phyloP scores from a whole-genome alignment of 2,329 filamentous ascomycete genomes.

The Diplocarpon mali region DNA sequence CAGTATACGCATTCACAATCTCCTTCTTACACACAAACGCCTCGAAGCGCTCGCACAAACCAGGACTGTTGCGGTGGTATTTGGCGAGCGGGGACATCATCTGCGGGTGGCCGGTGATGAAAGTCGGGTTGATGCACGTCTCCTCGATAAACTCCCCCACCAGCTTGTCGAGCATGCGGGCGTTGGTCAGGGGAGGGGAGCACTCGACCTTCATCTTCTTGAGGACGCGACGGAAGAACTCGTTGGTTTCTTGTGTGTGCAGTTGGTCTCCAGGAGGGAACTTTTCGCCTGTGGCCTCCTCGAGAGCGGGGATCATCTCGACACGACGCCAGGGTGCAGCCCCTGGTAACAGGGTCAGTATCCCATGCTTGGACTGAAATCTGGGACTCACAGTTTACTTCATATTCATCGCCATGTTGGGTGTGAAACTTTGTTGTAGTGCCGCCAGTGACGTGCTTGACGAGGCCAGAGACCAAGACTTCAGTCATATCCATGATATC shows the following conservation, averaged over 20 bases:
- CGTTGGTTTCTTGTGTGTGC: slow-evolving; percentile 76
- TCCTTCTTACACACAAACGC: slow-evolving; percentile 97
- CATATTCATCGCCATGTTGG: slow-evolving; percentile 72
- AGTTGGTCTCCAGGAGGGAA: slow-evolving; percentile 79
- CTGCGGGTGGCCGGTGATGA: slow-evolving; percentile 74
- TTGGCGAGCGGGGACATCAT: slow-evolving; percentile 97
- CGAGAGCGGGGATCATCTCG: slow-evolving; percentile 91
- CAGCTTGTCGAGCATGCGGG: slow-evolving; percentile 92
- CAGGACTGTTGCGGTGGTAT: slow-evolving; percentile 71
- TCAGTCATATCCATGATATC: slow-evolving; percentile 88
- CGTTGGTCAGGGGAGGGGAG: slow-evolving; percentile 80
- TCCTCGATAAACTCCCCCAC: slow-evolving; percentile 92
- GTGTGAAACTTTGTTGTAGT: slow-evolving; percentile 82
- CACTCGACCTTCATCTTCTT: slow-evolving; percentile 89
- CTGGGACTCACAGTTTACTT: slow-evolving; percentile 25
- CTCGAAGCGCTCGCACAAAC: slow-evolving; percentile 94
- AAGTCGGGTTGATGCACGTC: slow-evolving; percentile 85
- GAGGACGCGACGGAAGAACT: slow-evolving; percentile 74
- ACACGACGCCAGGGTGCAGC: slow-evolving; percentile 84
- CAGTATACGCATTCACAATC: slow-evolving; percentile 89
- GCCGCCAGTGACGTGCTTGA: slow-evolving; percentile 77
- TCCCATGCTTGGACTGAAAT: not conserved
- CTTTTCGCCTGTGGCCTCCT: slow-evolving; percentile 82
- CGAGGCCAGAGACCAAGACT: slow-evolving; percentile 80
- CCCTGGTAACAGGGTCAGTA: slow-evolving; percentile 34